Conservation (phyloP, 2,329 filamentous ascomycete species). For the Mycosphaerelloides madeirae region DNA sequence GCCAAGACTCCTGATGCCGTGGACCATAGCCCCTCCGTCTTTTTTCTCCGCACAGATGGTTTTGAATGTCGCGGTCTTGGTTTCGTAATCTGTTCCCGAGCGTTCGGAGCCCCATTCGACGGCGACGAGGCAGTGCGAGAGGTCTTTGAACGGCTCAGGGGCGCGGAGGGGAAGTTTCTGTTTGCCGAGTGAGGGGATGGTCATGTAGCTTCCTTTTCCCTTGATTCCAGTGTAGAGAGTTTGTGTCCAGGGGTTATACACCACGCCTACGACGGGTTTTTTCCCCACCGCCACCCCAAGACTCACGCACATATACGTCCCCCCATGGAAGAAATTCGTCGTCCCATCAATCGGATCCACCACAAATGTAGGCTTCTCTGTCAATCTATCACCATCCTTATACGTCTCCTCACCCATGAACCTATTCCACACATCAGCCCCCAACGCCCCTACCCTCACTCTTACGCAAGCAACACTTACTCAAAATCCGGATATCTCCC, state of each 20-base stretch:
- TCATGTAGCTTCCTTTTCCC: slow-evolving; percentile 60
- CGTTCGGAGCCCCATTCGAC: slow-evolving; percentile 71
- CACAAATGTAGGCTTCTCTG: slow-evolving; percentile 67
- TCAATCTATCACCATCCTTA: slow-evolving; percentile 60
- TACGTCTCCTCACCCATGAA: slow-evolving; percentile 78
- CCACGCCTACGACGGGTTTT: slow-evolving; percentile 43
- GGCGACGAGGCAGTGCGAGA: slow-evolving; percentile 62
- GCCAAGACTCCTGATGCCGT: slow-evolving; percentile 65
- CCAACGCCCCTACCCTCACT: background rate
- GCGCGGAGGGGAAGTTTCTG: slow-evolving; percentile 45
- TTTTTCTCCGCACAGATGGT: slow-evolving; percentile 50
- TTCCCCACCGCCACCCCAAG: slow-evolving; percentile 53
- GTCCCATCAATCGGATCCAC: slow-evolving; percentile 80
- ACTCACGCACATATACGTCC: slow-evolving; percentile 71
- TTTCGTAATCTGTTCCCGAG: slow-evolving; percentile 61
- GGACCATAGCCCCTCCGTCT: slow-evolving; percentile 69
- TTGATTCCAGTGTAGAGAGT: slow-evolving; percentile 64
- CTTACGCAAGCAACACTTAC: slow-evolving; percentile 31
- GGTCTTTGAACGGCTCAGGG: slow-evolving; percentile 51
- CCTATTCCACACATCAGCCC: slow-evolving; percentile 27
- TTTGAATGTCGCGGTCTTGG: slow-evolving; percentile 64
- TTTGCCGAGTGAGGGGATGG: slow-evolving; percentile 29
- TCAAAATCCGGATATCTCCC: slow-evolving; percentile 51
- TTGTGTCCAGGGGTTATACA: slow-evolving; percentile 74
- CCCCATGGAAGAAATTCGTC: slow-evolving; percentile 74